Evolutionary conservation across 352 stramenopile genomes (phyloP).

Genomic region (Globisporangium paddicum): DNA sequence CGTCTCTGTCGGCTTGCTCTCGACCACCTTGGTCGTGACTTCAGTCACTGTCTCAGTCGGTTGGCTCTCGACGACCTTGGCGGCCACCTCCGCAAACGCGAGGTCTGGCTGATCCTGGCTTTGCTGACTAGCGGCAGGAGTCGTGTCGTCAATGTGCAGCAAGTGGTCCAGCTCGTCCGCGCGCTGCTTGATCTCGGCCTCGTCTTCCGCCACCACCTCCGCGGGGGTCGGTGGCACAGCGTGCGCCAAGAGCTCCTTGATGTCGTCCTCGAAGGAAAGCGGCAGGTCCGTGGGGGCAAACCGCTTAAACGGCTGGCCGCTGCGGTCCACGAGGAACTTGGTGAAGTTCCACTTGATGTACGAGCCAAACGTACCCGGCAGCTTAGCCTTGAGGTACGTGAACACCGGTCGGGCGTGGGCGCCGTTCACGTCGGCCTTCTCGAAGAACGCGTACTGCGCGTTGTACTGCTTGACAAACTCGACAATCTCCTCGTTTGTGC

Average conservation of each 20-base stretch:
- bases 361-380: conserved; percentile 7
- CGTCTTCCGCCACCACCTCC: not conserved
- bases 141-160: not conserved
- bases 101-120: not conserved
- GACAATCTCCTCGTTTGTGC: conserved; percentile 37
- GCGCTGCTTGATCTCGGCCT: not conserved
- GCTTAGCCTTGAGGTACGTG: conserved; percentile 21
- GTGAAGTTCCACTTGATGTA: conserved; percentile 71
- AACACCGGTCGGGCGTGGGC: conserved; percentile 24
- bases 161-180: not conserved
- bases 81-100: not conserved
- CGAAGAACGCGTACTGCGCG: conserved; percentile 45
- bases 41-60: too few relatives aligned
- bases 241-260: conserved; percentile 57
- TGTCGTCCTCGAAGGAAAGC: conserved; percentile 71
- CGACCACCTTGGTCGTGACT: too few relatives aligned
- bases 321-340: conserved; percentile 86
- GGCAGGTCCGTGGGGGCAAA: conserved; percentile 64
- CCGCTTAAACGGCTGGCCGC: conserved; percentile 69
- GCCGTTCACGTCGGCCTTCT: conserved; percentile 54
- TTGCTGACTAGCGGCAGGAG: too few relatives aligned
- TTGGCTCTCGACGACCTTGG: not conserved
- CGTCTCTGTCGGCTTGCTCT: too few relatives aligned
- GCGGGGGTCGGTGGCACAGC: not conserved
- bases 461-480: conserved; percentile 43